A percentile compares a stretch with the other conserved stretches of the same genome.
These are phyloP conservation scores for Nakataea oryzae DNA, from an alignment of 2,329 filamentous ascomycete species.

Conservation along the genomic window DNA sequence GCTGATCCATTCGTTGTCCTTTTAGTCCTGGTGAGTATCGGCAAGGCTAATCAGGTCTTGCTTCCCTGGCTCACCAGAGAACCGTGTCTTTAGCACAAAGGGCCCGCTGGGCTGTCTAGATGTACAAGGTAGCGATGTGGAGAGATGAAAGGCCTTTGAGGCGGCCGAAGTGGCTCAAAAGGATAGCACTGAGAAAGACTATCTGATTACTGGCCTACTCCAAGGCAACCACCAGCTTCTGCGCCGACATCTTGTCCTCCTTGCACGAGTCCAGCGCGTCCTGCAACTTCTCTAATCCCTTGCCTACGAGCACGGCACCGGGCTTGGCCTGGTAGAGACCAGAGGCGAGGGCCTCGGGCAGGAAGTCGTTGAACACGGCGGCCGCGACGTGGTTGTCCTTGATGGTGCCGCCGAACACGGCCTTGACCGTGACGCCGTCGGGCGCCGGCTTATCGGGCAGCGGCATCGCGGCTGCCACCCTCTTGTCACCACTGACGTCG, in stretches of 20 bases:
- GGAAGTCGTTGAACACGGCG: slow-evolving; percentile 7
- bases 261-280: not conserved
- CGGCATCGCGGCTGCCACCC: not conserved
- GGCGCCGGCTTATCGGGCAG: not conserved
- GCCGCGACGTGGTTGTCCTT: slow-evolving; percentile 3
- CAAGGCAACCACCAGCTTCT: not conserved
- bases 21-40: too few species aligned
- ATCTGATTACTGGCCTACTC: too few species aligned
- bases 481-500: not conserved
- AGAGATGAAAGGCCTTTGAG: too few species aligned
- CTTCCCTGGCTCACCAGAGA: too few species aligned
- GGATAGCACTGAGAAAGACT: too few species aligned
- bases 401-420: not conserved
- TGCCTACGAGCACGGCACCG: not conserved
- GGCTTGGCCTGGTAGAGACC: slow-evolving; percentile 4
- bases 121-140: too few species aligned
- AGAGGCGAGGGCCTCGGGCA: slow-evolving; percentile 6
- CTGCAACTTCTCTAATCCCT: not conserved
- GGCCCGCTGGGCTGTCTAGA: too few species aligned
- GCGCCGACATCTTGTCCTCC: not conserved
- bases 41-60: too few species aligned
- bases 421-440: slow-evolving; percentile 4
- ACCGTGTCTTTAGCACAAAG: too few species aligned
- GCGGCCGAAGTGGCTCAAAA: too few species aligned
- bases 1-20: too few species aligned